Base-by-base conservation (phyloP, 805 yeast genomes). In the Lachancea cidri region DNA sequence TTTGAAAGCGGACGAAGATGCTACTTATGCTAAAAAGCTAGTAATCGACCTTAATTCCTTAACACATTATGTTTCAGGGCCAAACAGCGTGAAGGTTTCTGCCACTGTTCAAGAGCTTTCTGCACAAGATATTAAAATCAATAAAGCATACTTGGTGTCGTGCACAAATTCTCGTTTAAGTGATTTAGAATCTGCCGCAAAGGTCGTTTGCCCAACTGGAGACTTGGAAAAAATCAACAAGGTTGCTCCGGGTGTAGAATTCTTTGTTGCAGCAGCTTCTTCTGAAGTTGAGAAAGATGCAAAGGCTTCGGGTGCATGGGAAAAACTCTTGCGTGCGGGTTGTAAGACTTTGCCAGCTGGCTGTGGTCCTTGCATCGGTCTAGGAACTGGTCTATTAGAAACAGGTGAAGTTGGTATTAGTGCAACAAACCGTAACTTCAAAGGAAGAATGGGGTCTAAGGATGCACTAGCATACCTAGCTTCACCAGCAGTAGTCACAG, bases 321-420 rank as follows among this genome's bases (percentile, higher is more conserved):
- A 88, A 55, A 79, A 78, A 16, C 73, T 93, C 44, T 57, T 93
- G 36, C 91, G 82, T 42, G 96, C 98, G 7, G 99, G 99, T 39
- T 95, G 96, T 45, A 85, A 70, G 54, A 86, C 96, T 27, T 76
- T 93, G 53, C 98, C 98, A 16, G 95, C 98, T 13, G 99, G 99
- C 17, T 93, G 99, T 70, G 99, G 99, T 35, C 99, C 99, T 17
- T 93, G 99, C 71, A 93, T 93, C 59, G 99, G 99, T 29, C 72
- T 93, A 42, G 99, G 99, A 42, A 74, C 94, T 20, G 99, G 99
- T 37, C 71, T 93, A 49, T 71, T 93, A 52, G 81, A 93, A 66
- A 91, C 86, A 27, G 98, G 98, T 34, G 98, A 93, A 66, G 95
- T 93, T 44, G 98, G 99, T 50, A 93, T 93, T 56, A 86, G 96